Evolutionary conservation across 129 eudicot species (phyloP).

Genomic region (Glebionis coronaria): DNA sequence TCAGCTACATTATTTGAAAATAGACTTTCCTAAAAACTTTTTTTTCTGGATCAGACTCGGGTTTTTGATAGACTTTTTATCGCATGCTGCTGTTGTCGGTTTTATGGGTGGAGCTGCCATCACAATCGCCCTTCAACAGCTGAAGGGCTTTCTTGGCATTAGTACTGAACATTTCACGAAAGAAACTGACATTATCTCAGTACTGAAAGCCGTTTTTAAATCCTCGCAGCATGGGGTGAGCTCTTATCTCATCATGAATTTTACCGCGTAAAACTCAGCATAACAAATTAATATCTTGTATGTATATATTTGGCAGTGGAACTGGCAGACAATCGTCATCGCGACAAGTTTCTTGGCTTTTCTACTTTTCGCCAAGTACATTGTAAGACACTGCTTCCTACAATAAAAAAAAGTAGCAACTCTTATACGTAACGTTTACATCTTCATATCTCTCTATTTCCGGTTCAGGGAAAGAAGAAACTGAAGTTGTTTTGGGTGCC

Average conservation of each 20-base stretch:
- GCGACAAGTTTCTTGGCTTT: conserved; percentile 66
- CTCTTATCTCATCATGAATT: neutral
- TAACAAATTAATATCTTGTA: neutral
- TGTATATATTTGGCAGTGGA: conserved; percentile 56
- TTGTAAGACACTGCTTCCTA: conserved; percentile 42
- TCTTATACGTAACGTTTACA: neutral
- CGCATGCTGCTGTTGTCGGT: conserved; percentile 87
- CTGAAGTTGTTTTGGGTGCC: conserved; percentile 87
- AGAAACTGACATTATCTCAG: conserved; percentile 64
- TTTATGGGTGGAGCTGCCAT: conserved; percentile 92
- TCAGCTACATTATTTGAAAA: neutral
- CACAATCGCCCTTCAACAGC: conserved; percentile 86
- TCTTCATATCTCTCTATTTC: neutral
- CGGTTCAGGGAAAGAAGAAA: conserved; percentile 77
- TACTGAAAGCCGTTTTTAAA: conserved; percentile 54
- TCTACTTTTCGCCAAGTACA: conserved; percentile 62
- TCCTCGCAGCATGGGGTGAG: conserved; percentile 69
- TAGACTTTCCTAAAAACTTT: conserved; percentile 8
- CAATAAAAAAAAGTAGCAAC: neutral
- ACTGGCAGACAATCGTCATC: conserved; percentile 80
- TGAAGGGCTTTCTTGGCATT: conserved; percentile 82
- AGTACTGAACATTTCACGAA: conserved; percentile 51
- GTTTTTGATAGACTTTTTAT: conserved; percentile 65
- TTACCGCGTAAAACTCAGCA: neutral
- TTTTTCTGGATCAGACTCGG: conserved; percentile 52